Evolutionary conservation across 176 grass and related monocot genomes (phyloP), one percentile per base, ranked within the genome.

Genomic region (Aegilops speltoides): DNA sequence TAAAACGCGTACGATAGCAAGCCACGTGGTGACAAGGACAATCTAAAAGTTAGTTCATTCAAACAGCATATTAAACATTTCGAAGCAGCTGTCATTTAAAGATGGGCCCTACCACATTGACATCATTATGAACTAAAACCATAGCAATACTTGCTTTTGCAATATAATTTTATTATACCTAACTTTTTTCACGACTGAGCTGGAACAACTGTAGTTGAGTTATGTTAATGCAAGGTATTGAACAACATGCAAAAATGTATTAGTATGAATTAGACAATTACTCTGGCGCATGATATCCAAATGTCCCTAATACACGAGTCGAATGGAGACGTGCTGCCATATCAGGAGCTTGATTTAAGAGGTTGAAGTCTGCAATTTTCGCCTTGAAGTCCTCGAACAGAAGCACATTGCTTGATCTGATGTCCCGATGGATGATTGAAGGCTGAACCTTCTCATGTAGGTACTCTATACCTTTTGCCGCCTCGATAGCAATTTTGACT

Each of bases 381-480:
- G 93, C 93, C 68, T 87, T 90, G 85, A 95, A 95, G 48, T 95
- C 88, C 78, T 95, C 87, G 84, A 95, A 95, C 22, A 95, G 82
- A 56, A 95, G 85, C 13, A 95, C 63, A 80, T 95, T 95, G 87
- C 90, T 95, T 85, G 93, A 95, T 90, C 90, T 88, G 79, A 95
- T 95, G 83, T 95, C 93, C 40, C 87, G 85, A 68, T 92, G 93
- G 80, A 95, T 89, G 76, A 92, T 88, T 73, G 90, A 86, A 82
- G 90, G 85, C 40, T 95, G 93, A 88, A 92, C 90, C 85, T 92
- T 95, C 79, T 95, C 93, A 84, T 95, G 93, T 34, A 95, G 88
- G 87, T 95, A 92, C 50, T 90, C 90, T 70, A 95, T 77, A 24
- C 93, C 93, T 82, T 95, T 95, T 59, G 93, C 93, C 60, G 90